A percentile compares a stretch with the other conserved stretches of the same genome.
Evolutionary conservation across 225 moss, liverwort and hornwort genomes (phyloP).

Genomic region (Neckera pumila): DNA sequence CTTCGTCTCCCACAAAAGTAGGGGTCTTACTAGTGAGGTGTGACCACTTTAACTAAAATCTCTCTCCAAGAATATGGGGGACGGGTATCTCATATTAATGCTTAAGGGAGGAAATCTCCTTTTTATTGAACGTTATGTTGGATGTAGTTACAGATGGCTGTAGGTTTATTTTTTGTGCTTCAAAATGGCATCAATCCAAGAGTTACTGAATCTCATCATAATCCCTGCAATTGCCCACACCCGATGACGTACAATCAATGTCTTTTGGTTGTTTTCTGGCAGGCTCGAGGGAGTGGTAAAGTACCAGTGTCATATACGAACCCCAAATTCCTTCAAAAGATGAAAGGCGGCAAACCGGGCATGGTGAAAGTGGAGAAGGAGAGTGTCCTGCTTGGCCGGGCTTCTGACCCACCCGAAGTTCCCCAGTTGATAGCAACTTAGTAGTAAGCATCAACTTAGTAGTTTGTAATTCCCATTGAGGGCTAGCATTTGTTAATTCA

Average conservation of each 20-base stretch:
- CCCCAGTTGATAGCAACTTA: slow-evolving; percentile 11
- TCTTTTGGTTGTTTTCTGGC: not conserved
- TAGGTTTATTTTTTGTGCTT: not conserved
- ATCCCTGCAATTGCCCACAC: not conserved
- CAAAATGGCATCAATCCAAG: not conserved
- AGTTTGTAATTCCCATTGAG: not conserved
- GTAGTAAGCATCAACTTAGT: too few species aligned
- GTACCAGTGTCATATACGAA: slow-evolving; percentile 41
- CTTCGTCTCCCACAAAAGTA: not conserved
- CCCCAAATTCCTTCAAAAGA: slow-evolving; percentile 30
- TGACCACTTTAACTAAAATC: not conserved
- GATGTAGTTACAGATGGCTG: not conserved
- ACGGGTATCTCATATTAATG: not conserved
- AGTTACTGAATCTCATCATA: not conserved
- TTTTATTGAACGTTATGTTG: not conserved
- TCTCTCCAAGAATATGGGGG: not conserved
- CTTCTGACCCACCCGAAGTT: slow-evolving; percentile 14
- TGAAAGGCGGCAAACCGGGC: slow-evolving; percentile 41
- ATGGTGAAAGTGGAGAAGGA: slow-evolving; percentile 58
- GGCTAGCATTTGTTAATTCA: not conserved
- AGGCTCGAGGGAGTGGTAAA: slow-evolving; percentile 49
- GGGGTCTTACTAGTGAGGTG: not conserved
- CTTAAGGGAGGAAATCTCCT: not conserved
- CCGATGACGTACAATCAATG: not conserved
- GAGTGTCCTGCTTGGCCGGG: slow-evolving; percentile 27